Evolutionary conservation across 495 filamentous ascomycete genomes (phyloP).

Genomic region (Penicillium nucicola): DNA sequence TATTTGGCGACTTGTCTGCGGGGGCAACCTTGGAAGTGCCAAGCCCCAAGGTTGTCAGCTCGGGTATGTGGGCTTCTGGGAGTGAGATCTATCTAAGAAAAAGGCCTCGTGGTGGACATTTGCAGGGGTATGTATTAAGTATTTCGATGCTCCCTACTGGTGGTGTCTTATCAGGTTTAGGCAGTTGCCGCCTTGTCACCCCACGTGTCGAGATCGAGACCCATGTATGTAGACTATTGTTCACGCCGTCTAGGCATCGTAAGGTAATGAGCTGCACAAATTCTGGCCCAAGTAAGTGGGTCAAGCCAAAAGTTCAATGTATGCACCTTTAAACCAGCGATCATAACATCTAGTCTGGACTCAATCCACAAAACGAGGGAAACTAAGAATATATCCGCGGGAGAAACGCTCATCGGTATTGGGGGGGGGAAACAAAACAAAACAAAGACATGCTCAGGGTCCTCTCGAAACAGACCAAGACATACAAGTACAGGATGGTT

Average conservation of each 20-base stretch:
- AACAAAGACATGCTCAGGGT: constrained; percentile 7
- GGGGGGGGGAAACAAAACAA: too few species aligned
- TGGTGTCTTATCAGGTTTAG: too few species aligned
- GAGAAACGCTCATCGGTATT: constrained; percentile 9
- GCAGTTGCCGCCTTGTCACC: neutral
- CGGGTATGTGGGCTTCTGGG: too few species aligned
- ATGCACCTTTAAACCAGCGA: neutral
- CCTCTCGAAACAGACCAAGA: constrained; percentile 9
- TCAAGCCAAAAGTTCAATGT: neutral
- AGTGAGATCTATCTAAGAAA: too few species aligned
- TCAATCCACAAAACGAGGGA: constrained; percentile 6
- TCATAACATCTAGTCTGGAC: neutral
- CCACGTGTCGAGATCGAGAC: neutral
- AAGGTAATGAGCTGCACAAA: too few species aligned
- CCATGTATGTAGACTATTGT: neutral
- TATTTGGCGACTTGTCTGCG: neutral
- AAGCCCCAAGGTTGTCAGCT: neutral
- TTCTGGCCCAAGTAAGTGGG: neutral
- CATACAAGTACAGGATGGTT: constrained; percentile 26
- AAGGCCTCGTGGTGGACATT: too few species aligned
- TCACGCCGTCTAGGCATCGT: neutral
- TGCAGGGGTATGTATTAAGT: neutral
- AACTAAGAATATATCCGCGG: constrained; percentile 11
- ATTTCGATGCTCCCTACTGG: neutral
- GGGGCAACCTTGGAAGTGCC: neutral